Conservation (phyloP, 371 early-diverging fungal species). For the Cokeromyces recurvatus region DNA sequence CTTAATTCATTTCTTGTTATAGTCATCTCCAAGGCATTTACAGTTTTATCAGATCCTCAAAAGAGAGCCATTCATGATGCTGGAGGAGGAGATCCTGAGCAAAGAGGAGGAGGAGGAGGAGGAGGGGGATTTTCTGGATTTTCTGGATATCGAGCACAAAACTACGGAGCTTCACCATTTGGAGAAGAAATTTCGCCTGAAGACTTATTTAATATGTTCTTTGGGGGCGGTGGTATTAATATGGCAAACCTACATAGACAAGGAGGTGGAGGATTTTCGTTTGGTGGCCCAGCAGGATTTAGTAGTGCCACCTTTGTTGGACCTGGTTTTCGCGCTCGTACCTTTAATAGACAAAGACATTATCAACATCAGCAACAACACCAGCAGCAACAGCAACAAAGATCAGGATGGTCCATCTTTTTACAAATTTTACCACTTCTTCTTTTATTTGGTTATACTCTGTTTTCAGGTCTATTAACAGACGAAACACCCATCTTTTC, state of each 20-base stretch:
- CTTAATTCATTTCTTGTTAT: constrained; percentile 10
- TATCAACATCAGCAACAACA: constrained; percentile 11
- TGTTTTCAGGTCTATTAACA: constrained; percentile 35
- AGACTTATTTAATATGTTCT: constrained; percentile 96
- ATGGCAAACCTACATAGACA: constrained; percentile 14
- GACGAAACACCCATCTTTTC: constrained; percentile 36
- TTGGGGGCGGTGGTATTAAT: constrained; percentile 57
- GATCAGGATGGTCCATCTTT: constrained; percentile 28
- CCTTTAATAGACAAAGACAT: constrained; percentile 22
- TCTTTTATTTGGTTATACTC: constrained; percentile 36
- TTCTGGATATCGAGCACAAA: constrained; percentile 12
- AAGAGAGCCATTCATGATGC: constrained; percentile 87
- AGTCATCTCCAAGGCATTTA: constrained; percentile 90
- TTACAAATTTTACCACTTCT: constrained; percentile 40
- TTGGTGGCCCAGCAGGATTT: constrained; percentile 33
- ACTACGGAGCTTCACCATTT: constrained; percentile 35
- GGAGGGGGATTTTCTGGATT: constrained; percentile 14
- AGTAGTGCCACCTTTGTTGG: constrained; percentile 51
- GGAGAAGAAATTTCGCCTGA: constrained; percentile 89
- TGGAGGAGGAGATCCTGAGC: constrained; percentile 73
- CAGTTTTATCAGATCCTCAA: constrained; percentile 84
- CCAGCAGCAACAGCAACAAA: constrained; percentile 15
- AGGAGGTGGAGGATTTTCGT: constrained; percentile 8
- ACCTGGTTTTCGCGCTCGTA: constrained; percentile 40
- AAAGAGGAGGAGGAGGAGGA: constrained; percentile 18